These are phyloP conservation scores for Sporothrix schenckii DNA, from an alignment of 2,329 filamentous ascomycete genomes.

Conservation along the genomic window DNA sequence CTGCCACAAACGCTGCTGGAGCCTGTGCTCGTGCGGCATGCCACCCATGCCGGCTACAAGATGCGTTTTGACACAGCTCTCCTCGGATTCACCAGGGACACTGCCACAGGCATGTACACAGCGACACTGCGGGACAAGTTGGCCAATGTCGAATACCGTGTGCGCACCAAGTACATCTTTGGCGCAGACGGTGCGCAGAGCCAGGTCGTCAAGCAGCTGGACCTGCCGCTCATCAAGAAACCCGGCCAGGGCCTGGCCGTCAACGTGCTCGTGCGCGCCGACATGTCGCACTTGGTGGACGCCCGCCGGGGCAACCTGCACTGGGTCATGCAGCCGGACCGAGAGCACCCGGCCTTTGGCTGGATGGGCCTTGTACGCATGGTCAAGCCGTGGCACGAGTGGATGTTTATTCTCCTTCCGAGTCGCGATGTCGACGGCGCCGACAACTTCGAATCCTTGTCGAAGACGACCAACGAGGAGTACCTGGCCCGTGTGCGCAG, in stretches of 20 bases:
- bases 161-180: slow-evolving; percentile 60
- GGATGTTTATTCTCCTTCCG: slow-evolving; percentile 60
- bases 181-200: slow-evolving; percentile 58
- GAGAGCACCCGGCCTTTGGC: slow-evolving; percentile 54
- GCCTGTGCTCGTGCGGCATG: slow-evolving; percentile 50
- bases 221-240: slow-evolving; percentile 44
- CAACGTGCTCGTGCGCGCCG: slow-evolving; percentile 49
- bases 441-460: background rate
- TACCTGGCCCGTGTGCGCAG: slow-evolving; percentile 46
- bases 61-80: slow-evolving; percentile 50
- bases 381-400: slow-evolving; percentile 67
- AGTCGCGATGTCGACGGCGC: slow-evolving; percentile 50
- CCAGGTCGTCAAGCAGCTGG: slow-evolving; percentile 45
- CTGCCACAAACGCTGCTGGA: slow-evolving; percentile 55
- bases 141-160: slow-evolving; percentile 41
- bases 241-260: slow-evolving; percentile 45
- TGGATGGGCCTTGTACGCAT: slow-evolving; percentile 58
- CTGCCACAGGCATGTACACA: slow-evolving; percentile 41
- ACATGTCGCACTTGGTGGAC: slow-evolving; percentile 54
- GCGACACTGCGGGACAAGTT: slow-evolving; percentile 39
- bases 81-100: slow-evolving; percentile 41
- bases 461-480: slow-evolving; percentile 4
- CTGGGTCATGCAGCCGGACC: slow-evolving; percentile 60
- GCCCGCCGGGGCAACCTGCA: slow-evolving; percentile 61
- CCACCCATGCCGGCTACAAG: slow-evolving; percentile 47